Evolutionary conservation across 2,329 filamentous ascomycete species (phyloP).

Genomic region (Penicillium digitatum): DNA sequence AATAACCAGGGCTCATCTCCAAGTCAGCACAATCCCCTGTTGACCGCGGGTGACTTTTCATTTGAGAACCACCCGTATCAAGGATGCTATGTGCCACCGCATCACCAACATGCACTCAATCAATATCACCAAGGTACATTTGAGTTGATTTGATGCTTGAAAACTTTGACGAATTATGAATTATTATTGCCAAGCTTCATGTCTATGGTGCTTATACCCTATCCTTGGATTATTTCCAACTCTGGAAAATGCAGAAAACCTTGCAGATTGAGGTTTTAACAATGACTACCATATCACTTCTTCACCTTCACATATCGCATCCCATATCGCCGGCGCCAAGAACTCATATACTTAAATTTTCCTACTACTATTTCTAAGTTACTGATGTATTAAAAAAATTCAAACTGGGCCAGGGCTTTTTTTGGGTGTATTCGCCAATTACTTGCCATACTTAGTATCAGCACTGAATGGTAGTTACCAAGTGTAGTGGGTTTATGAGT

Average conservation of each 20-base stretch:
- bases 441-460: background rate
- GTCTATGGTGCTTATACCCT: background rate
- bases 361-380: background rate
- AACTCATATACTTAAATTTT: too few relatives aligned
- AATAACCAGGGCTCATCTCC: constrained; percentile 33
- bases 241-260: background rate
- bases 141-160: constrained; percentile 2
- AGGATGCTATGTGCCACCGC: constrained; percentile 70
- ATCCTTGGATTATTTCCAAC: background rate
- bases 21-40: constrained; percentile 65
- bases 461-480: background rate
- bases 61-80: constrained; percentile 77
- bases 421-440: background rate
- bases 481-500: too few relatives aligned
- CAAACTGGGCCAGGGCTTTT: background rate
- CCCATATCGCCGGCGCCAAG: background rate
- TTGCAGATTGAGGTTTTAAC: background rate
- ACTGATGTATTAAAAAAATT: too few relatives aligned
- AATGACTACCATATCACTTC: background rate
- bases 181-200: background rate
- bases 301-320: background rate
- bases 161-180: constrained; percentile 1
- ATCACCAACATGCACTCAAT: constrained; percentile 40
- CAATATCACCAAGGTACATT: constrained; percentile 24
- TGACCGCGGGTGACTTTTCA: constrained; percentile 69